Evolutionary conservation across 768 basidiomycete genomes (phyloP), one percentile per base, ranked within the genome.

Genomic region (Leccinum sublutescens): DNA sequence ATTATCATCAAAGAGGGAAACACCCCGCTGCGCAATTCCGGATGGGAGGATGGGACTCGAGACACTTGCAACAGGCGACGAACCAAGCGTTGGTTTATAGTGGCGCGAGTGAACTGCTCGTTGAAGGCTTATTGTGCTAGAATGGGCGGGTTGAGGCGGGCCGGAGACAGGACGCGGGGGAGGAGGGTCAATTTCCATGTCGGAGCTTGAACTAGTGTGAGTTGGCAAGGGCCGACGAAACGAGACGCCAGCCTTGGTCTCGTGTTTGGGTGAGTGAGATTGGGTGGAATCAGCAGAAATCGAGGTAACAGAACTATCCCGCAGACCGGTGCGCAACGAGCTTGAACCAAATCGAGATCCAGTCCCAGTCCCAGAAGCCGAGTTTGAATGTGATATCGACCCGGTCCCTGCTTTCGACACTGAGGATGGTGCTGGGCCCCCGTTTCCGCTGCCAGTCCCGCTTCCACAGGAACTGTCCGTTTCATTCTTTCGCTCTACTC

Each of bases 221-320:
- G 56, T 19, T 15, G n/a, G 55, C 4, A 59, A 62, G 33, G 61
- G 55, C 33, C 50, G 62, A 49, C 52, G 58, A 34, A 62, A 53
- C 21, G 49, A 29, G 15, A 36, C n/a, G n/a, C 25, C 57, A 14
- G 25, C 23, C 57, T 62, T 64, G 48, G 9, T 38, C 27, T 36
- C 58, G 51, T 55, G 59, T 29, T 48, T 49, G 7, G 45, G 55
- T 9, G 52, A 55, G 31, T 56, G 52, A 5, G 69, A 70, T 36
- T 64, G 68, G 5, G 55, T 60, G 31, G 73, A 68, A 27, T 53
- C 53, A 43, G 54, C 57, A 40, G 71, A 73, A 49, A 71, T 38
- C 45, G 72, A 73, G 17, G 72, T 73, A n/a, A 56, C 71, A 6
- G 73, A 73, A 21, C 71, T 69, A 17, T 70, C 72, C 52, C 55